Evolutionary conservation across 148 eudicot genomes (phyloP).

Genomic region (Nyssa sinensis): DNA sequence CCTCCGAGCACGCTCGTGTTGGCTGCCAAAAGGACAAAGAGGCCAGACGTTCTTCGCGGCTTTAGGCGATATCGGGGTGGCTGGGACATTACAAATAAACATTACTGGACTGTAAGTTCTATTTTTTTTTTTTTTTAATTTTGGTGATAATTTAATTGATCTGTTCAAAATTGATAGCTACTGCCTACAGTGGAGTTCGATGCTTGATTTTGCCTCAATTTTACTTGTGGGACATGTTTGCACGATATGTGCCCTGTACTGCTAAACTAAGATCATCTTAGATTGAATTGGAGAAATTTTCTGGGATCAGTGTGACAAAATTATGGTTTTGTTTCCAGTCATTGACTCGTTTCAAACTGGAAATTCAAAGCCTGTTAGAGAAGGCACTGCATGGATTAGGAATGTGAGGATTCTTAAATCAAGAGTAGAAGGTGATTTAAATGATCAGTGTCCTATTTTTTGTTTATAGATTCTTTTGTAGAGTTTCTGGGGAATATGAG

Average conservation of each 20-base stretch:
- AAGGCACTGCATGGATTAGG: no score
- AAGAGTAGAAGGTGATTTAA: neutral
- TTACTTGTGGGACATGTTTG: no score
- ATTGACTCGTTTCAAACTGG: no score
- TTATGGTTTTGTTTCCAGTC: no score
- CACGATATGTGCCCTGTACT: neutral
- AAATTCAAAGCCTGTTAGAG: no score
- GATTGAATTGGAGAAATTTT: neutral
- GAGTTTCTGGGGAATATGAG: no score
- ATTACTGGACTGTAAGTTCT: slow-evolving; percentile 94
- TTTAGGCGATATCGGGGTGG: slow-evolving; percentile 77
- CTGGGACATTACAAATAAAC: slow-evolving; percentile 83
- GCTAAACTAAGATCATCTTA: neutral
- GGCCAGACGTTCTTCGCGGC: slow-evolving; percentile 74
- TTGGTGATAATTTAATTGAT: neutral
- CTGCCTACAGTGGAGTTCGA: no score
- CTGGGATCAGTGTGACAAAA: neutral
- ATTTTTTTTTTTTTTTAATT: neutral
- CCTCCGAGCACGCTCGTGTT: slow-evolving; percentile 55
- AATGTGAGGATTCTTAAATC: neutral
- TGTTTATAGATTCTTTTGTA: no score
- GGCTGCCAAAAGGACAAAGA: slow-evolving; percentile 76
- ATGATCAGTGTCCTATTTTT: no score
- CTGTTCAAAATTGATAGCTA: neutral
- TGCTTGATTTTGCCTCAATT: neutral